Base-by-base conservation (phyloP, 2,329 filamentous ascomycete genomes). In the Phaeoacremonium minimum region DNA sequence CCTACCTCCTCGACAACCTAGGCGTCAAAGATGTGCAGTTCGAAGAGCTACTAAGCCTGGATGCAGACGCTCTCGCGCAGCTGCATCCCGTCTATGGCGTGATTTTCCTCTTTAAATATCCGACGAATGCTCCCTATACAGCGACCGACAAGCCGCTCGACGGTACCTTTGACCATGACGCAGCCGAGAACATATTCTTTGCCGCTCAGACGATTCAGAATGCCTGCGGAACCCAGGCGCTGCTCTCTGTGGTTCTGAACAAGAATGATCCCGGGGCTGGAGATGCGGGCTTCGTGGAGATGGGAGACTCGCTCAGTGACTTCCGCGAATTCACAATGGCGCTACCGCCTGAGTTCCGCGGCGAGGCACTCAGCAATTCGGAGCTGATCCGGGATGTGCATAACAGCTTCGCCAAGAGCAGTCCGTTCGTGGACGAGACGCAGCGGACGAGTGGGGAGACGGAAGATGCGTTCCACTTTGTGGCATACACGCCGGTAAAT, bases 31-130 rank as follows among this genome's bases (percentile, higher is more conserved):
- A 87, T 56, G 88, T 97, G 3, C 93, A 98, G 63, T 97, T 96
- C 58, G 93, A 97, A 68, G 93, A 98, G 68, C 81, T 98, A 46
- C 79, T 96, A 40, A 85, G 87, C 2, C 81, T 98, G 46, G 91
- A 97, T 50, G 71, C 87, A 6, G 79, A 87, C 35, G 75, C 77
- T 39, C 75, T 94, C 11, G 73, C 77, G 30, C 68, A 81, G 46
- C 75, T 89, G 20, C 81, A 84, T 50, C 85, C 87, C 14, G 74
- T 95, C 36, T 94, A 95, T 67, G 93, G 93, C 53, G 88, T 98
- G 49, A 96, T 98, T 56, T 98, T 98, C 66, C 87, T 98, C 60
- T 98, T 98, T 81, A 97, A 96, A 68, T 98, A 87, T 65, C 87
- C 79, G 34, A 89, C 80, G 43, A 81, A 85, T 56, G 76, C 63